Percentiles rank a stretch among this genome's conserved stretches.
phyloP scores from a whole-genome alignment of 441 rosid genomes.

The Biscutella laevigata region DNA sequence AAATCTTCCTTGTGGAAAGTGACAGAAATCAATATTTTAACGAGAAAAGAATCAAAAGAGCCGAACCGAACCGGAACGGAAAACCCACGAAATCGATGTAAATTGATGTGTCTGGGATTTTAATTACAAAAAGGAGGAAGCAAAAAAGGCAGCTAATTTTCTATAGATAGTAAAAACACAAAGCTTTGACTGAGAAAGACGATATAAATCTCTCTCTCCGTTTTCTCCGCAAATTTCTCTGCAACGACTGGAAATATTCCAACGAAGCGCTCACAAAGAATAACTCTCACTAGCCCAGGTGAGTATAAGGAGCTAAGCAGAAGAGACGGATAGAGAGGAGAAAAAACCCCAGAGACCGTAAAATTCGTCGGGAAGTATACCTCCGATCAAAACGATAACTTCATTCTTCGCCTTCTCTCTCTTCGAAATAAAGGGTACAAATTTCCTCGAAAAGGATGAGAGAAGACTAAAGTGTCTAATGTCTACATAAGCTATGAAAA shows the following conservation, averaged over 20 bases:
- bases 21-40: constrained; percentile 21
- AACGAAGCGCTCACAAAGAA: not conserved
- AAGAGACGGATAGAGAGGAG: not conserved
- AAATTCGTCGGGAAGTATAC: constrained; percentile 14
- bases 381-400: constrained; percentile 19
- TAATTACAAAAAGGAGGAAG: not conserved
- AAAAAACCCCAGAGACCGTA: not conserved
- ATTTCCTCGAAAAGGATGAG: not conserved
- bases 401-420: constrained; percentile 9
- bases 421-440: not conserved
- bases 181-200: constrained; percentile 17
- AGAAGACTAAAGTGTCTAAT: constrained; percentile 7
- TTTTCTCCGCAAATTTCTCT: constrained; percentile 16
- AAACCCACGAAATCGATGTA: constrained; percentile 18
- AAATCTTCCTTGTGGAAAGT: constrained; percentile 23
- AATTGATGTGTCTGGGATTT: not conserved
- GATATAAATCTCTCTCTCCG: constrained; percentile 5
- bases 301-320: not conserved
- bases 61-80: constrained; percentile 27
- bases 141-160: not conserved
- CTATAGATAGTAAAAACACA: not conserved
- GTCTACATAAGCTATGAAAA: not conserved
- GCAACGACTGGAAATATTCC: constrained; percentile 4
- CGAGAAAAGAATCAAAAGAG: too few species aligned
- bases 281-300: not conserved